phyloP scores from a whole-genome alignment of 768 basidiomycete genomes.

The Agrocybe praecox region DNA sequence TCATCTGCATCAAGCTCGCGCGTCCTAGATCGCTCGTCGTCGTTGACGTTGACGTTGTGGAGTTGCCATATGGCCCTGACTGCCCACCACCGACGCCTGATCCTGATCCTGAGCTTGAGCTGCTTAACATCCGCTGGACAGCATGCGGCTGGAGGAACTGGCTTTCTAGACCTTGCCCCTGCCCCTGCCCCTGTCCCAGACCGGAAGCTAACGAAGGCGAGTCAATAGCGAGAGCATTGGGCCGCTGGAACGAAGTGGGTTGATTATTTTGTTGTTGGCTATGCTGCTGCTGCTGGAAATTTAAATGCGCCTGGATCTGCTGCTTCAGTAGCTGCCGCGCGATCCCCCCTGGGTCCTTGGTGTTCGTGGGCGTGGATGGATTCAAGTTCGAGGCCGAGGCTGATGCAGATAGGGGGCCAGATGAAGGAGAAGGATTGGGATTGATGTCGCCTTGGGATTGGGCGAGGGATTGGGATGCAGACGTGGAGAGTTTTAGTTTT shows the following conservation, averaged over 20 bases:
- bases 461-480: no score
- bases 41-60: not conserved
- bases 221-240: no score
- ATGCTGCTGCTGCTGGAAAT: slow-evolving; percentile 16
- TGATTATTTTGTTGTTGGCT: no score
- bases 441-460: no score
- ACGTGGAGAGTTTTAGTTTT: slow-evolving; percentile 10
- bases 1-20: slow-evolving; percentile 76
- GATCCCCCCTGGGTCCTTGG: not conserved
- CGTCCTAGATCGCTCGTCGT: slow-evolving; percentile 39
- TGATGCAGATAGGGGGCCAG: not conserved
- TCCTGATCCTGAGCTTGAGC: slow-evolving; percentile 2
- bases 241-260: no score
- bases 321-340: slow-evolving; percentile 14
- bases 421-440: no score
- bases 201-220: no score
- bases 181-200: no score
- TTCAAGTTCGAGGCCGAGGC: not conserved
- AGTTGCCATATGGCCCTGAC: no score
- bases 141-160: slow-evolving; percentile 14
- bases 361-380: no score
- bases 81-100: no score
- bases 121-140: not conserved
- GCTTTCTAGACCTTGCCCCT: slow-evolving; percentile 28
- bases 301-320: slow-evolving; percentile 20